Conservation (phyloP, 2,329 filamentous ascomycete genomes). For the Hymenoscyphus albidus region DNA sequence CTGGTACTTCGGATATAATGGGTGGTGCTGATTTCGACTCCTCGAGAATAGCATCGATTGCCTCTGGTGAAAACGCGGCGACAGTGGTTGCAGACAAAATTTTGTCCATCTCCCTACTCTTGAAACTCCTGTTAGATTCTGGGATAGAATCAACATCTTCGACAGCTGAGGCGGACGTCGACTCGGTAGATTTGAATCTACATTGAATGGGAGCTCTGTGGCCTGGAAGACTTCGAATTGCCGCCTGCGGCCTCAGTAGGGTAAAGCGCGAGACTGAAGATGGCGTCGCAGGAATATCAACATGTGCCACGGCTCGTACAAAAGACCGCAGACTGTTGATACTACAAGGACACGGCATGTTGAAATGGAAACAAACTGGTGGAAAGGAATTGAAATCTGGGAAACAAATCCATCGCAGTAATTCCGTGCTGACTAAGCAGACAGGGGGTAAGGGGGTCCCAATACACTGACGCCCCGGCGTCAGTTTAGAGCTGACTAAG, state of each 20-base stretch:
- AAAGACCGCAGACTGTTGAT: slow-evolving; percentile 29
- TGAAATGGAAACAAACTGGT: slow-evolving; percentile 7
- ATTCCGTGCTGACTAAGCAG: background rate
- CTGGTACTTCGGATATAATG: background rate
- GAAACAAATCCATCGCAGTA: background rate
- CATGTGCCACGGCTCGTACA: slow-evolving; percentile 31
- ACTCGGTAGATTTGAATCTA: slow-evolving; percentile 6
- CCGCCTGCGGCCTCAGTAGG: slow-evolving; percentile 5
- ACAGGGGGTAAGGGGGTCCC: no score
- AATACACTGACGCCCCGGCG: no score
- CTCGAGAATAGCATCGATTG: slow-evolving; percentile 35
- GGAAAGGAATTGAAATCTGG: slow-evolving; percentile 1
- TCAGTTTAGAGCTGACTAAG: no score
- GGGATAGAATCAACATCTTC: background rate
- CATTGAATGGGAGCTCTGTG: slow-evolving; percentile 3
- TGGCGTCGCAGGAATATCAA: slow-evolving; percentile 24
- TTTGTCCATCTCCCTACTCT: slow-evolving; percentile 17
- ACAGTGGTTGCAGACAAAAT: slow-evolving; percentile 23
- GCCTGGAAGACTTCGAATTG: background rate
- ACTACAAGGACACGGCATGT: slow-evolving; percentile 32
- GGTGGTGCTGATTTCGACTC: slow-evolving; percentile 12
- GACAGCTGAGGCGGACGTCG: background rate
- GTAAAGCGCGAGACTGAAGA: background rate
- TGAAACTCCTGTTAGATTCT: background rate
- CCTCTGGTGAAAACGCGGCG: slow-evolving; percentile 37